Evolutionary conservation across 2,329 filamentous ascomycete species (phyloP), one percentile per base, ranked within the genome.

Genomic region (Ophiostoma populinum): DNA sequence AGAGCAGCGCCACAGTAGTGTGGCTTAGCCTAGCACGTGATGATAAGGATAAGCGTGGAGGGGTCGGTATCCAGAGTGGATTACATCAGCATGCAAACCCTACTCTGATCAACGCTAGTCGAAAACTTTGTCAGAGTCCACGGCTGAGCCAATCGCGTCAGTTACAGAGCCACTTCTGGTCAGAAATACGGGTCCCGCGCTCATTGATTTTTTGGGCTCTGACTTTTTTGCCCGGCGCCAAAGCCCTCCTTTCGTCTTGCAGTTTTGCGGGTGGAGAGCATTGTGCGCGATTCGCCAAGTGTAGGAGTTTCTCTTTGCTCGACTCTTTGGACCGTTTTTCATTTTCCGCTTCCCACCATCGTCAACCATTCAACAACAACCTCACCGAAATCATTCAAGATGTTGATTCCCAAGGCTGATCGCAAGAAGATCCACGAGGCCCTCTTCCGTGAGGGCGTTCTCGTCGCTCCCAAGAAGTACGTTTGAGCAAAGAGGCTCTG

Each of bases 361-460:
- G 34, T 34, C 39, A 53, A 59, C 63, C 36, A 36, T 22, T 35
- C 60, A 62, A 36, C 34, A 32, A 34, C 29, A 28, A 24, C 24
- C 30, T 30, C 30, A 32, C 30, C 30, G 19, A 32, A 22, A 20
- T 22, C 15, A 37, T 62, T 59, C 61, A 70, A 86, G 80, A 74
- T 74, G 90, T 80, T 98, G 73, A 98, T 98, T 65, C 90, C 90
- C 63, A 95, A 95, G 80, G 80, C 83, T 65, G 90, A 98, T 72
- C 86, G 92, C 72, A 98, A 98, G 82, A 83, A 85, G 80, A 95
- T 98, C 70, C 90, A 98, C 76, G 87, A 78, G 67, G 52, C 54
- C 80, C 82, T 98, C 75, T 92, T 93, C 79, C 78, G 80, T 56
- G 81, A 78, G 70, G 73, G 73, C 56, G 80, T 85, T 49, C 82